These are phyloP conservation scores for Saccharomyces hybrid DNA, from an alignment of 1,139 yeast genomes.

Conservation along the genomic window DNA sequence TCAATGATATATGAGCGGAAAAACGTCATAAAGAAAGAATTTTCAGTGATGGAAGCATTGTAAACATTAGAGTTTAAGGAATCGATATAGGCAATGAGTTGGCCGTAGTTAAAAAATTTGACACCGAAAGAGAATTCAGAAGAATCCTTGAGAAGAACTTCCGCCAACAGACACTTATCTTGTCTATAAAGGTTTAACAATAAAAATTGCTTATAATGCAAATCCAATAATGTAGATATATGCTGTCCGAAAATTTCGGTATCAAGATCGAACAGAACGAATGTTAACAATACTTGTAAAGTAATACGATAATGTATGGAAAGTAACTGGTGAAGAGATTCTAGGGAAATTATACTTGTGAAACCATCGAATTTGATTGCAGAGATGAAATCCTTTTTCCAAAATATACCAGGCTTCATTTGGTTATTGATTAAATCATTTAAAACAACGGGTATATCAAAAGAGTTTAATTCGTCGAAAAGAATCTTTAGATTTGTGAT, in stretches of 20 bases:
- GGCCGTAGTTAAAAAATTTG: slow-evolving; percentile 19
- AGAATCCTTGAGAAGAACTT: slow-evolving; percentile 17
- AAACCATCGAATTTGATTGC: slow-evolving; percentile 15
- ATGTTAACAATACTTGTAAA: slow-evolving; percentile 21
- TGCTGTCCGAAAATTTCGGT: slow-evolving; percentile 16
- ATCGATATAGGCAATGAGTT: slow-evolving; percentile 19
- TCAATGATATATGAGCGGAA: slow-evolving; percentile 8
- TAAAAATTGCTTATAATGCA: slow-evolving; percentile 24
- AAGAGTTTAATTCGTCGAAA: slow-evolving; percentile 30
- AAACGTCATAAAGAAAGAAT: slow-evolving; percentile 19
- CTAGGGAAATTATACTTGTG: slow-evolving; percentile 15
- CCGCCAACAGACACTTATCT: slow-evolving; percentile 17
- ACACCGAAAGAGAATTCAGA: slow-evolving; percentile 22
- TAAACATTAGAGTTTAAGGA: slow-evolving; percentile 15
- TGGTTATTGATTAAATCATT: slow-evolving; percentile 24
- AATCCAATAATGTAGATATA: slow-evolving; percentile 17
- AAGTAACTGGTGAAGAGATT: slow-evolving; percentile 22
- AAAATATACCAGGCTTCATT: slow-evolving; percentile 7
- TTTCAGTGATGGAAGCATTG: slow-evolving; percentile 10
- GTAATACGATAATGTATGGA: slow-evolving; percentile 22
- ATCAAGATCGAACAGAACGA: slow-evolving; percentile 27
- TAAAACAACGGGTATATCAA: slow-evolving; percentile 23
- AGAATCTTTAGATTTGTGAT: slow-evolving; percentile 26
- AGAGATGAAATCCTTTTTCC: slow-evolving; percentile 16
- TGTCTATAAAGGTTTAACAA: slow-evolving; percentile 21